Percentiles rank a stretch among this genome's conserved stretches.
These are phyloP conservation scores for Yamadazyma trypodendri DNA, from an alignment of 1,139 yeast genomes.

Conservation along the genomic window DNA sequence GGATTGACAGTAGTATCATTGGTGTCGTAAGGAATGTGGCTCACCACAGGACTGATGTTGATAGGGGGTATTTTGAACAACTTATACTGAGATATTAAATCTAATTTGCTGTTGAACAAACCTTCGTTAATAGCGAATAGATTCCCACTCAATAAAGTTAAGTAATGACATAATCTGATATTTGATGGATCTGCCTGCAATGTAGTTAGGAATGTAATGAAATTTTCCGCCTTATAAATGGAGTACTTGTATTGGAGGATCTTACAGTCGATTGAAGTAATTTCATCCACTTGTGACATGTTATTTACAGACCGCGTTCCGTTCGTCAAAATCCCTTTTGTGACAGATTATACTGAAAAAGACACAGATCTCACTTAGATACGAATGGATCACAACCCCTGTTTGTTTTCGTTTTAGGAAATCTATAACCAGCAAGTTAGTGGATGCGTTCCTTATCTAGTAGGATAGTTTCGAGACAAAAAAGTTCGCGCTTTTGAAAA, in stretches of 20 bases:
- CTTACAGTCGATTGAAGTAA: constrained; percentile 26
- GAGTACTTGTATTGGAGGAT: constrained; percentile 44
- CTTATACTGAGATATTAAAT: constrained; percentile 40
- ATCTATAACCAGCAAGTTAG: too few species aligned
- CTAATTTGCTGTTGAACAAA: constrained; percentile 44
- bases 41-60: constrained; percentile 33
- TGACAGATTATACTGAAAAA: too few species aligned
- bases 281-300: constrained; percentile 5
- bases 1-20: constrained; percentile 32
- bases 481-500: too few species aligned
- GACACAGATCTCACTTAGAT: too few species aligned
- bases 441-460: neutral
- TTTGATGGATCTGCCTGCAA: neutral
- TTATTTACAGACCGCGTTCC: neutral
- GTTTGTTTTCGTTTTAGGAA: too few species aligned
- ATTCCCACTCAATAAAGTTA: constrained; percentile 41
- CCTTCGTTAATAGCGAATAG: constrained; percentile 50
- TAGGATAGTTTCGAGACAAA: too few species aligned
- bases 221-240: constrained; percentile 29
- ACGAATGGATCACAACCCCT: too few species aligned
- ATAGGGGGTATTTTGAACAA: constrained; percentile 32
- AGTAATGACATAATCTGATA: constrained; percentile 31
- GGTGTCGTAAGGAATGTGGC: constrained; percentile 43
- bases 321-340: neutral
- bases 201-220: constrained; percentile 11